These are phyloP conservation scores for Daldinia bambusicola DNA, from an alignment of 495 filamentous ascomycete species.

Conservation along the genomic window DNA sequence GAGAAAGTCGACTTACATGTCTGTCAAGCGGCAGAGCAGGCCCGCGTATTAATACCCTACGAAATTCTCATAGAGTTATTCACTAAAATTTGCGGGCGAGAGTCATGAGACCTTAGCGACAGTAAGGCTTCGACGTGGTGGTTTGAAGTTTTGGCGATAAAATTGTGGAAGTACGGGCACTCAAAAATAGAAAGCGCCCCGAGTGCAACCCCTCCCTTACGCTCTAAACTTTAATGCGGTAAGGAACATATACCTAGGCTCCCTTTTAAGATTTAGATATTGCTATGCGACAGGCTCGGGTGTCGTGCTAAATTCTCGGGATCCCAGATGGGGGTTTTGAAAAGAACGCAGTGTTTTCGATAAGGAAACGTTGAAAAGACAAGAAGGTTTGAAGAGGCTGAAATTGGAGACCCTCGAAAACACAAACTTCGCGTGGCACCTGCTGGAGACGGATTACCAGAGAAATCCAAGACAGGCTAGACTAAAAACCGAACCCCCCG, in stretches of 20 bases:
- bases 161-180: slow-evolving; percentile 13
- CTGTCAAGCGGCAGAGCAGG: slow-evolving; percentile 28
- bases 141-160: slow-evolving; percentile 10
- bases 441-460: slow-evolving; percentile 32
- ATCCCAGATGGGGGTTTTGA: background rate
- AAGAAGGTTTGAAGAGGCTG: slow-evolving; percentile 43
- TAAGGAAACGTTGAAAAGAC: slow-evolving; percentile 24
- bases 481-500: slow-evolving; percentile 15
- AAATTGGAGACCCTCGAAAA: slow-evolving; percentile 46
- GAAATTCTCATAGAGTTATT: slow-evolving; percentile 34
- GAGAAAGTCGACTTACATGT: slow-evolving; percentile 31
- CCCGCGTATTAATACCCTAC: slow-evolving; percentile 35
- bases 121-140: background rate
- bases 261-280: background rate
- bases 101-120: slow-evolving; percentile 9
- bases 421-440: slow-evolving; percentile 44
- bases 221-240: slow-evolving; percentile 1
- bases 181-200: slow-evolving; percentile 7
- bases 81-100: background rate
- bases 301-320: background rate
- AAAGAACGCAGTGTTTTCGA: slow-evolving; percentile 22
- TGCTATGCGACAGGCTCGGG: background rate
- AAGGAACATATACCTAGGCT: background rate
- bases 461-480: slow-evolving; percentile 31
- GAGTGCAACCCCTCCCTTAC: background rate